These are phyloP conservation scores for Ophioceras dolichostomum DNA, from an alignment of 2,329 filamentous ascomycete genomes.

Conservation along the genomic window DNA sequence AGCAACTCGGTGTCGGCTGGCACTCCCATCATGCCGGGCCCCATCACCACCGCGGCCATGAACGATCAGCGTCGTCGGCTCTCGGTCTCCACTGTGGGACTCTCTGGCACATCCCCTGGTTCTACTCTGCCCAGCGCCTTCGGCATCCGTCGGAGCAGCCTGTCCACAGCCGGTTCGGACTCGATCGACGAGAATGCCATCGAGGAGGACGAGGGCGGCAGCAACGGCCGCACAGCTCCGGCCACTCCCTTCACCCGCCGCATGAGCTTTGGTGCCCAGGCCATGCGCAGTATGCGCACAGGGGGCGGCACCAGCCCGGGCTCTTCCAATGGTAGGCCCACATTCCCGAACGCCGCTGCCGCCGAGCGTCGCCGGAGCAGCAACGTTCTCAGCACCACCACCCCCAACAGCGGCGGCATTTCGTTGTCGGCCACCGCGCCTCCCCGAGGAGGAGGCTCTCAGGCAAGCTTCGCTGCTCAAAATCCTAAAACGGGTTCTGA, in stretches of 20 bases:
- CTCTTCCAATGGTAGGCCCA: slow-evolving; percentile 48
- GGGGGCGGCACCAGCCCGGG: slow-evolving; percentile 46
- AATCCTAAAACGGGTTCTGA: slow-evolving; percentile 51
- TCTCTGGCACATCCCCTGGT: slow-evolving; percentile 61
- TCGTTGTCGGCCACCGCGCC: too few species aligned
- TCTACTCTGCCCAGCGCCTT: slow-evolving; percentile 35
- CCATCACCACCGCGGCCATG: slow-evolving; percentile 28
- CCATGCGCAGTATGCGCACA: slow-evolving; percentile 56
- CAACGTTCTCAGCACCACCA: slow-evolving; percentile 12
- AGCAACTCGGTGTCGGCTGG: slow-evolving; percentile 34
- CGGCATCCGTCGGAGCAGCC: slow-evolving; percentile 48
- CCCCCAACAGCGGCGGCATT: slow-evolving; percentile 21
- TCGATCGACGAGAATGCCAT: slow-evolving; percentile 61
- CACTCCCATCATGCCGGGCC: slow-evolving; percentile 30
- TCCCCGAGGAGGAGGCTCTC: too few species aligned
- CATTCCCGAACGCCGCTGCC: slow-evolving; percentile 16
- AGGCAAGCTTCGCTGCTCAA: slow-evolving; percentile 50
- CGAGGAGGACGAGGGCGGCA: slow-evolving; percentile 52
- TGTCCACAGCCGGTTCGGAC: slow-evolving; percentile 54
- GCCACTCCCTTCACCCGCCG: slow-evolving; percentile 69
- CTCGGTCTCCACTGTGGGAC: slow-evolving; percentile 61
- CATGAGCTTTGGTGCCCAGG: slow-evolving; percentile 81
- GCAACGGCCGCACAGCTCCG: slow-evolving; percentile 42
- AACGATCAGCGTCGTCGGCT: slow-evolving; percentile 52
- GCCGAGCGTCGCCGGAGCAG: slow-evolving; percentile 11